phyloP scores from a whole-genome alignment of 352 stramenopile genomes.

The Phytophthora pini region DNA sequence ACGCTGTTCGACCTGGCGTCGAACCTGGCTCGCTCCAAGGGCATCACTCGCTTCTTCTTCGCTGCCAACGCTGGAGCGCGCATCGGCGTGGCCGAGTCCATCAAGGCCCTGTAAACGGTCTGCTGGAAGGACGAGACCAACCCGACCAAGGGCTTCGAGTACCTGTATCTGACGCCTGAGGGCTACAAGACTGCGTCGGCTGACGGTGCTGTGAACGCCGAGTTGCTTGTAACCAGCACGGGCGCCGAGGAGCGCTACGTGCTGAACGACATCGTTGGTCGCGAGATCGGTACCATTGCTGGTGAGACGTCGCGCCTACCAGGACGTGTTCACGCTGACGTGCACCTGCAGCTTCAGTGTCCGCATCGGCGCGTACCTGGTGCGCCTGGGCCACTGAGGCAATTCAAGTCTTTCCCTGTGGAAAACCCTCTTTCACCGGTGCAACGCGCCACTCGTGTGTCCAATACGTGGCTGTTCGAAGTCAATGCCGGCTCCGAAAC shows the following conservation, averaged over 20 bases:
- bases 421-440: too few species aligned
- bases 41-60: conserved; percentile 98
- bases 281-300: conserved; percentile 98
- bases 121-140: conserved; percentile 97
- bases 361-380: conserved; percentile 96
- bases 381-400: conserved; percentile 95
- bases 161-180: conserved; percentile 75
- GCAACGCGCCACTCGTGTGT: too few species aligned
- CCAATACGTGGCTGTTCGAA: too few species aligned
- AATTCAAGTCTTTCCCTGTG: too few species aligned
- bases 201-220: conserved; percentile 91
- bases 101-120: conserved; percentile 98
- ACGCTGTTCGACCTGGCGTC: conserved; percentile 98
- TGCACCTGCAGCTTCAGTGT: conserved; percentile 57
- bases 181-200: conserved; percentile 94
- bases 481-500: too few species aligned
- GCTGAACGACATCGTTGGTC: conserved; percentile 96
- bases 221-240: conserved; percentile 57
- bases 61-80: conserved; percentile 98
- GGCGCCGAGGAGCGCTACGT: conserved; percentile 91
- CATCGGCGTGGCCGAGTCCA: conserved; percentile 98
- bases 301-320: conserved; percentile 99
- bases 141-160: conserved; percentile 40
- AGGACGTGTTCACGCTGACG: conserved; percentile 99
- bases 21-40: conserved; percentile 93